Percentiles rank a stretch among this genome's conserved stretches.
phyloP scores from a whole-genome alignment of 345 rosid species.

The Pistacia vera region DNA sequence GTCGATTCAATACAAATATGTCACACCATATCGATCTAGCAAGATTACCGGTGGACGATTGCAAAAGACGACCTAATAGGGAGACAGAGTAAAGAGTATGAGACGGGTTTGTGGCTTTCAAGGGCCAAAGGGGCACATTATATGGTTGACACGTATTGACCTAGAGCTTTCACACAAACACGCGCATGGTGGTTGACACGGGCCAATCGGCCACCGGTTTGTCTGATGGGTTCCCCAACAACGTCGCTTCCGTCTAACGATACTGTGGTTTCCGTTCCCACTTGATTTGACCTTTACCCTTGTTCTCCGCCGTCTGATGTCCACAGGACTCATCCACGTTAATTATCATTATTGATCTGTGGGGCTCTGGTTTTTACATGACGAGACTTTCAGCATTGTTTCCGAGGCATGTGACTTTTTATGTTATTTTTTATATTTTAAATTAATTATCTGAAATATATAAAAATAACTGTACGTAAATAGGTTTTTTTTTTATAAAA shows the following conservation, averaged over 20 bases:
- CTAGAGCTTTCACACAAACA: constrained; percentile 31
- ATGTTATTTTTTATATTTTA: too few relatives aligned
- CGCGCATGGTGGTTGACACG: constrained; percentile 38
- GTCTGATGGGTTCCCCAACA: constrained; percentile 40
- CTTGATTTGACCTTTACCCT: constrained; percentile 3
- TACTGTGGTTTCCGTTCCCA: constrained; percentile 41
- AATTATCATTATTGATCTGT: neutral
- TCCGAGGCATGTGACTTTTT: neutral
- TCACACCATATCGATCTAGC: too few relatives aligned
- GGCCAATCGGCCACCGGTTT: constrained; percentile 34
- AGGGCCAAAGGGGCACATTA: neutral
- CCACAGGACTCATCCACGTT: neutral
- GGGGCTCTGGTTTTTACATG: neutral
- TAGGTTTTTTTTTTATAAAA: too few relatives aligned
- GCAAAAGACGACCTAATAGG: neutral
- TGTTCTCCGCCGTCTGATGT: constrained; percentile 17
- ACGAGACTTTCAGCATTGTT: neutral
- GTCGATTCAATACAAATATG: too few relatives aligned
- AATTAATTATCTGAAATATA: too few relatives aligned
- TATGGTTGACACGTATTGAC: constrained; percentile 12
- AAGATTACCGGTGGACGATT: too few relatives aligned
- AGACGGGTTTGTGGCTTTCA: neutral
- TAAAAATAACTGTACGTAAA: too few relatives aligned
- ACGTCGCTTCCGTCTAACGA: constrained; percentile 39
- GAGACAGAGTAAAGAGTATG: neutral